These are phyloP conservation scores for Penicillium mononematosum DNA, from an alignment of 495 filamentous ascomycete genomes.

Conservation along the genomic window DNA sequence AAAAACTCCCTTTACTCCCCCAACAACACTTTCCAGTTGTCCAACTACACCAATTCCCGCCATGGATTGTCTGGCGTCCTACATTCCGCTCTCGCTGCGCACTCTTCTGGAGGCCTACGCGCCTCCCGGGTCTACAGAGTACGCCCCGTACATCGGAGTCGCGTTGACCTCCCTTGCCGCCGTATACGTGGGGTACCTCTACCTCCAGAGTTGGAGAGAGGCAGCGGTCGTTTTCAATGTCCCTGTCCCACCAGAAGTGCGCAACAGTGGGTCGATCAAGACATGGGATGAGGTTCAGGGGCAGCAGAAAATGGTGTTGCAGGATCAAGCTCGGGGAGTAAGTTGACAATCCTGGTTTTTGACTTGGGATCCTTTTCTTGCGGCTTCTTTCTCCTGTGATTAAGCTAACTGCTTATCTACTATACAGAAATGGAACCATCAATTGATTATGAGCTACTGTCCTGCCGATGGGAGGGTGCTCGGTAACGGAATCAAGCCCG, in stretches of 20 bases:
- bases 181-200: slow-evolving; percentile 40
- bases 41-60: slow-evolving; percentile 17
- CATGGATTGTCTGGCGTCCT: slow-evolving; percentile 35
- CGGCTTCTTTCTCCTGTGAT: neutral
- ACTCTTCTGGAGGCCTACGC: slow-evolving; percentile 24
- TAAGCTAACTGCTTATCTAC: neutral
- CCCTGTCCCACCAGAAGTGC: slow-evolving; percentile 56
- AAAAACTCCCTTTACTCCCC: slow-evolving; percentile 4
- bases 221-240: slow-evolving; percentile 57
- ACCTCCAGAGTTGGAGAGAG: slow-evolving; percentile 39
- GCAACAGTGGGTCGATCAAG: slow-evolving; percentile 53
- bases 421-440: slow-evolving; percentile 41
- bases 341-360: slow-evolving; percentile 19
- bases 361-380: neutral
- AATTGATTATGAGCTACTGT: slow-evolving; percentile 65
- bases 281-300: slow-evolving; percentile 57
- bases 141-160: slow-evolving; percentile 28
- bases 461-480: slow-evolving; percentile 86
- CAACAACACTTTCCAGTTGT: slow-evolving; percentile 11
- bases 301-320: slow-evolving; percentile 44
- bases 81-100: slow-evolving; percentile 28
- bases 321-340: slow-evolving; percentile 44
- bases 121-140: slow-evolving; percentile 16
- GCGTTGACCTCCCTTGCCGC: slow-evolving; percentile 37
- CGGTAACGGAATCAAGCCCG: slow-evolving; percentile 71